Base-by-base conservation (phyloP, 2,329 filamentous ascomycete species). In the Sodiomyces alkalinus region DNA sequence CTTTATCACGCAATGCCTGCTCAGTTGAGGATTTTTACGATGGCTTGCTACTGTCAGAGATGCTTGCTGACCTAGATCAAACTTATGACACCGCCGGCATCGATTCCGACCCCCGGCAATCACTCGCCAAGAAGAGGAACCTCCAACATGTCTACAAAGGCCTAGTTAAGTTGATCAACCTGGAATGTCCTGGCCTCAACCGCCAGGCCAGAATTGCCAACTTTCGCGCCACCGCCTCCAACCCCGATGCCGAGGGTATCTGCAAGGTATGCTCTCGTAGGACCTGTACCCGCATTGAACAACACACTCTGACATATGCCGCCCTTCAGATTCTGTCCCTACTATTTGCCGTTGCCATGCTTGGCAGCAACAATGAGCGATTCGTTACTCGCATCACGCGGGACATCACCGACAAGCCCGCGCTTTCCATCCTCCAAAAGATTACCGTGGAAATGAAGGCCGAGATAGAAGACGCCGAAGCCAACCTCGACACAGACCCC, bases 331-430 rank as follows among this genome's bases (percentile, higher is more conserved):
- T 79, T 28, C 55, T 79, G 22, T 69, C 70, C 33, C 58, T 78
- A 31, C 62, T 78, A 44, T 56, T 79, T 14, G 64, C 48, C 10
- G 53, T 74, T n/a, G 69, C 69, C 16, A 64, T 74, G 36, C 62
- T 65, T 43, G 72, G 71, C 9, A 62, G 68, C 16, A 63, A 69
- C 30, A 62, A 62, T 32, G 56, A 58, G 19, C 54, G 54, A 41
- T 74, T 72, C 42, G 59, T 77, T 24, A 47, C 46, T 6, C 48
- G 49, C 14, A 58, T 68, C 17, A 36, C 34, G 24, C 29, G 21
- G n/a, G 36, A 36, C 17, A 34, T 38, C 16, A 30, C 32, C 17
- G 59, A 63, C 36, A 47, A 47, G 17, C 44, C 52, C 8, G 51
- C 51, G 7, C 60, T 64, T 37, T 48, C 48, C 22, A 54, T 60